Conservation (phyloP, 768 basidiomycete species). For the Trametes maxima region DNA sequence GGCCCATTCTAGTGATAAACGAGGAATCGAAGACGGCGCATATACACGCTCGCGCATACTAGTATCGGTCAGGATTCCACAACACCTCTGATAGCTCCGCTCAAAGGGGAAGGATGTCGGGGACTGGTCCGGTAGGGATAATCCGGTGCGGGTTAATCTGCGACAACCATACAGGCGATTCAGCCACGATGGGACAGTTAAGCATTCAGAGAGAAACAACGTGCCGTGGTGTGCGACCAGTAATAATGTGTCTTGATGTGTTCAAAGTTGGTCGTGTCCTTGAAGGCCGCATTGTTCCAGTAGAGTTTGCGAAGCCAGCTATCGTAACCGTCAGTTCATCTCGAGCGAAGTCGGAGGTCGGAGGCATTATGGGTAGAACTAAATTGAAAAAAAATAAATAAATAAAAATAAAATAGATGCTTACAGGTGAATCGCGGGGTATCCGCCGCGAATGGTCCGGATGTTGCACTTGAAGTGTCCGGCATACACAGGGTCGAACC, state of each 20-base stretch:
- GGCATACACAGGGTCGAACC: constrained; percentile 89
- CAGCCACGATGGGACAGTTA: neutral
- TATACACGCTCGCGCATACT: too few relatives aligned
- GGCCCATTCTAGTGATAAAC: too few relatives aligned
- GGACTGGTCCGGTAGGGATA: constrained; percentile 54
- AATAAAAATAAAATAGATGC: too few relatives aligned
- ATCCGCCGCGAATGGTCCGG: constrained; percentile 81
- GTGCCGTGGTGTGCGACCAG: constrained; percentile 48
- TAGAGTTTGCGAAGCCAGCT: constrained; percentile 89
- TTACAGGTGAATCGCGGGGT: constrained; percentile 76
- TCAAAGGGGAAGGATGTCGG: too few relatives aligned
- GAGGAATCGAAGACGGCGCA: too few relatives aligned
- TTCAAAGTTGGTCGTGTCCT: constrained; percentile 82
- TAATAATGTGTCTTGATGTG: constrained; percentile 83
- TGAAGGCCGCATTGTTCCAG: constrained; percentile 90
- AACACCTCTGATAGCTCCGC: too few relatives aligned
- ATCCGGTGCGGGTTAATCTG: constrained; percentile 80
- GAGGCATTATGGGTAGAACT: neutral
- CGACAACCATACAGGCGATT: neutral
- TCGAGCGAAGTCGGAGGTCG: neutral
- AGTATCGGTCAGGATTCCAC: too few relatives aligned
- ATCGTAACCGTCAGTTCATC: too few relatives aligned
- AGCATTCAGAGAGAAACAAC: neutral
- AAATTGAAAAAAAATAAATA: too few relatives aligned
- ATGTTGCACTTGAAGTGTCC: constrained; percentile 95